Percentiles rank a stretch among this genome's conserved stretches.
Conservation (phyloP, 768 basidiomycete species). For the Phylloporus sp. region DNA sequence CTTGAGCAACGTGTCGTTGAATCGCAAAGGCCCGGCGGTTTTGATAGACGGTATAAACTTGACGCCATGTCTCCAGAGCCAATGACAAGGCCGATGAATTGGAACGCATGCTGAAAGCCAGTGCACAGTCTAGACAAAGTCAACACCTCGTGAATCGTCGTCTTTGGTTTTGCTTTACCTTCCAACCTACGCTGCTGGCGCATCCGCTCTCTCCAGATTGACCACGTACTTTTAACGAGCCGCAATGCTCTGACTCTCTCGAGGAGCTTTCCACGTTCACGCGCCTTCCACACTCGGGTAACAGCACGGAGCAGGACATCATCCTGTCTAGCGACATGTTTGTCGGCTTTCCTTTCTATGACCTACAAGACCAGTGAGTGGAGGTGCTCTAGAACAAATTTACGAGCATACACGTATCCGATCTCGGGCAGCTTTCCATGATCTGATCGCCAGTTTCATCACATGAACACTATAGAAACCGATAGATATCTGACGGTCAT, state of each 20-base stretch:
- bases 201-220: conserved; percentile 48
- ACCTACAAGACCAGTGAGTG: conserved; percentile 37
- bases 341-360: conserved; percentile 53
- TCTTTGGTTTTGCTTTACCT: conserved; percentile 35
- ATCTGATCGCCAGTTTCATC: conserved; percentile 43
- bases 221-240: conserved; percentile 44
- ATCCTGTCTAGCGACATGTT: conserved; percentile 55
- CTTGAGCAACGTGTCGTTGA: conserved; percentile 32
- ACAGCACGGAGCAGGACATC: conserved; percentile 55
- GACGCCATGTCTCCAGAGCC: conserved; percentile 45
- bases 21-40: conserved; percentile 47
- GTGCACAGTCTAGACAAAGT: conserved; percentile 41
- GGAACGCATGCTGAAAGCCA: conserved; percentile 45
- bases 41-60: conserved; percentile 39
- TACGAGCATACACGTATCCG: conserved; percentile 45
- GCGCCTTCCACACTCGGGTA: conserved; percentile 63
- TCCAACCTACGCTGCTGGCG: conserved; percentile 38
- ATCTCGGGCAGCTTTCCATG: conserved; percentile 54
- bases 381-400: background rate
- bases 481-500: conserved; percentile 41
- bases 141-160: conserved; percentile 3
- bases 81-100: conserved; percentile 37
- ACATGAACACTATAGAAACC: conserved; percentile 39
- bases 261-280: conserved; percentile 56
- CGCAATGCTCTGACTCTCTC: conserved; percentile 48